phyloP scores from a whole-genome alignment of 2,329 filamentous ascomycete genomes.

The Lecanoromycetidae sp. region DNA sequence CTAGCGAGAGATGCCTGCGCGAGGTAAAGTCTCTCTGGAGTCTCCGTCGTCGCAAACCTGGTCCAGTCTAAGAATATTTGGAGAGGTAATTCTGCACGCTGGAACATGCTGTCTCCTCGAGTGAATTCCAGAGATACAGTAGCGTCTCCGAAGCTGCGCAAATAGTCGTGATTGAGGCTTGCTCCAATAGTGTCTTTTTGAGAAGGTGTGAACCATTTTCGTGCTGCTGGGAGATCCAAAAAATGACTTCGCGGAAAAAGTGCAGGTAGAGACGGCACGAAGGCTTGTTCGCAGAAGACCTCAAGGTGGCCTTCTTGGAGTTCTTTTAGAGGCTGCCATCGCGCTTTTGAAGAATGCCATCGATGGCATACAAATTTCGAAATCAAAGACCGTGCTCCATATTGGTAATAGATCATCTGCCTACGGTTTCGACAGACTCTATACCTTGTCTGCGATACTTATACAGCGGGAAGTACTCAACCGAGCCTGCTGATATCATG shows the following conservation, averaged over 20 bases:
- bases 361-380: neutral
- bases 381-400: neutral
- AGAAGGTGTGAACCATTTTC: slow-evolving; percentile 46
- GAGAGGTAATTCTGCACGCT: slow-evolving; percentile 40
- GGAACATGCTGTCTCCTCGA: slow-evolving; percentile 26
- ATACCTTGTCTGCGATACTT: too few species aligned
- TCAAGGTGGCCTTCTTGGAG: slow-evolving; percentile 29
- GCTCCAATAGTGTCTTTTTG: slow-evolving; percentile 12
- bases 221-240: slow-evolving; percentile 39
- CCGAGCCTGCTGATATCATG: too few species aligned
- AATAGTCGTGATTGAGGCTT: slow-evolving; percentile 32
- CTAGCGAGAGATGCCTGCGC: slow-evolving; percentile 65
- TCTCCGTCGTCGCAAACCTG: slow-evolving; percentile 19
- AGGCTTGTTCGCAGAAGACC: slow-evolving; percentile 43
- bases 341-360: slow-evolving; percentile 16
- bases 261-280: slow-evolving; percentile 41
- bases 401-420: neutral
- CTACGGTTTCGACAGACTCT: too few species aligned
- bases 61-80: slow-evolving; percentile 51
- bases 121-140: slow-evolving; percentile 50
- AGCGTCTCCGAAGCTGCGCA: slow-evolving; percentile 35
- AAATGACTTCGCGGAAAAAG: slow-evolving; percentile 38
- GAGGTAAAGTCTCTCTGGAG: slow-evolving; percentile 54
- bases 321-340: slow-evolving; percentile 11
- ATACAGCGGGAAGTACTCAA: too few species aligned